Percentiles rank a stretch among this genome's conserved stretches.
Conservation (phyloP, 768 basidiomycete genomes). For the Tricholoma sp. region DNA sequence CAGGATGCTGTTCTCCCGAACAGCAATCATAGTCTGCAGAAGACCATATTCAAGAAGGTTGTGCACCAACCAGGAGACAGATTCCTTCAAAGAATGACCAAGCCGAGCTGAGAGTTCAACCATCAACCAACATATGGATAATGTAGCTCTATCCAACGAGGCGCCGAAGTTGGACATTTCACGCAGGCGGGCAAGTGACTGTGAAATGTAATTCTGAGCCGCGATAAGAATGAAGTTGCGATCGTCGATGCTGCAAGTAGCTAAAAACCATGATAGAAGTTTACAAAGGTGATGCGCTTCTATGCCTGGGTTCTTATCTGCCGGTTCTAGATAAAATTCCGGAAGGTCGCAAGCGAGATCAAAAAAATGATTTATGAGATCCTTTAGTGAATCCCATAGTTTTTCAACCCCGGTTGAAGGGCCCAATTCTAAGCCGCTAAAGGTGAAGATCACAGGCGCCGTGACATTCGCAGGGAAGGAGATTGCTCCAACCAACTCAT, state of each 20-base stretch:
- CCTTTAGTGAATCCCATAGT: conserved; percentile 42
- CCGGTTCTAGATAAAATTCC: conserved; percentile 24
- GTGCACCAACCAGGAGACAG: conserved; percentile 37
- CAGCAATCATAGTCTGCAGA: conserved; percentile 34
- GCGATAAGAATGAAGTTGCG: conserved; percentile 22
- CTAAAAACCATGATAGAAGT: conserved; percentile 41
- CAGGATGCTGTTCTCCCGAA: conserved; percentile 29
- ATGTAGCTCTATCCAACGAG: conserved; percentile 31
- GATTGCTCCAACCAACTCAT: conserved; percentile 45
- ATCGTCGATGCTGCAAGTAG: conserved; percentile 29
- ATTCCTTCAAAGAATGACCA: conserved; percentile 23
- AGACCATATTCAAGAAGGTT: conserved; percentile 53
- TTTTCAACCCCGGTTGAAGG: conserved; percentile 36
- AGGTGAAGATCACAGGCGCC: conserved; percentile 25
- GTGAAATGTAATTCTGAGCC: conserved; percentile 32
- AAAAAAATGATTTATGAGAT: conserved; percentile 39
- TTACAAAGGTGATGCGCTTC: conserved; percentile 37
- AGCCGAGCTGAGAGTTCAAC: conserved; percentile 50
- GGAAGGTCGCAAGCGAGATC: conserved; percentile 34
- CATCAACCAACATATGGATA: conserved; percentile 57
- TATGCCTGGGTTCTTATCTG: conserved; percentile 33
- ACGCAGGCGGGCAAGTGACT: conserved; percentile 34
- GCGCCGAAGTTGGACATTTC: conserved; percentile 26
- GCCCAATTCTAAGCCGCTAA: conserved; percentile 39
- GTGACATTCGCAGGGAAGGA: conserved; percentile 19